Evolutionary conservation across 192 early-diverging fungal genomes (phyloP).

Genomic region (Phlyctochytrium arcticum): DNA sequence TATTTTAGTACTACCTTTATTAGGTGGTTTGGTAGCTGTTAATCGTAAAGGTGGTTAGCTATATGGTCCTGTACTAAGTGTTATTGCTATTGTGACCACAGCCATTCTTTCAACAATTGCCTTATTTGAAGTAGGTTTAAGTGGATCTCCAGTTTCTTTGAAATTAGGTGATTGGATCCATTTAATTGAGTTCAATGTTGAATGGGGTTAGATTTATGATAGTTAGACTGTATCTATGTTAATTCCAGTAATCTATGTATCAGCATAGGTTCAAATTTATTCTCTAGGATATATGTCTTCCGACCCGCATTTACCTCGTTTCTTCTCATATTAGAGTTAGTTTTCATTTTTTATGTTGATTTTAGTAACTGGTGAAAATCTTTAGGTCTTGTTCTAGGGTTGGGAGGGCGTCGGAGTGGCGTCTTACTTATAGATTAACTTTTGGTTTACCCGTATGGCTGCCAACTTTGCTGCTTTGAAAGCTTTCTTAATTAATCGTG

Average conservation of each 20-base stretch:
- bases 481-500: conserved; percentile 67
- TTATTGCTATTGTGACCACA: conserved; percentile 51
- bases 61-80: conserved; percentile 59
- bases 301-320: conserved; percentile 44
- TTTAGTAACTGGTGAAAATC: conserved; percentile 67
- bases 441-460: conserved; percentile 68
- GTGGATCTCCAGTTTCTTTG: conserved; percentile 57
- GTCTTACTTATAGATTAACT: conserved; percentile 70
- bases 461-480: conserved; percentile 62
- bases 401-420: conserved; percentile 46
- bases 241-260: conserved; percentile 54
- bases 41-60: conserved; percentile 59
- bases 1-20: conserved; percentile 55
- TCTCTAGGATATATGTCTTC: conserved; percentile 62
- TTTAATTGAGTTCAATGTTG: conserved; percentile 61
- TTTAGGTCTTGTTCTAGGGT: conserved; percentile 53
- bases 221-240: conserved; percentile 69
- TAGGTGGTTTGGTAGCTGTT: conserved; percentile 56
- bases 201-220: conserved; percentile 67
- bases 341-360: conserved; percentile 72
- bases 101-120: conserved; percentile 54
- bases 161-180: conserved; percentile 65
- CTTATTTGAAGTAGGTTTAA: conserved; percentile 65
- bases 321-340: conserved; percentile 68
- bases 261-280: conserved; percentile 60